These are phyloP conservation scores for Gossypium lobatum DNA, from an alignment of 441 rosid species.

Conservation along the genomic window DNA sequence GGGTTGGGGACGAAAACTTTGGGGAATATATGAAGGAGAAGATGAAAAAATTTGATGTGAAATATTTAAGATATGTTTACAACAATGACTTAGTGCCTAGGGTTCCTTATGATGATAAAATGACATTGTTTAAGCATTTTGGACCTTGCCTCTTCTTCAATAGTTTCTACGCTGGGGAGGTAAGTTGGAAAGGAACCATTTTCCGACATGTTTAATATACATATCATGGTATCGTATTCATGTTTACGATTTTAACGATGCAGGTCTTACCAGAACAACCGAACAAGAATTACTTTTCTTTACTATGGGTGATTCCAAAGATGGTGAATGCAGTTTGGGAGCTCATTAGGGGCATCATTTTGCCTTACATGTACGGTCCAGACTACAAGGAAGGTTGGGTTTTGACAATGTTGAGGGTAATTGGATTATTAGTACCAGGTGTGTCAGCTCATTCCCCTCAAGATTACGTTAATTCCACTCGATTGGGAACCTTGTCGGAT, in stretches of 20 bases:
- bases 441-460: slow-evolving; percentile 49
- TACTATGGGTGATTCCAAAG: slow-evolving; percentile 40
- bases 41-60: slow-evolving; percentile 32
- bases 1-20: slow-evolving; percentile 65
- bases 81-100: slow-evolving; percentile 75
- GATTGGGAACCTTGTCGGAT: slow-evolving; percentile 32
- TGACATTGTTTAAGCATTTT: slow-evolving; percentile 62
- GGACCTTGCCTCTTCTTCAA: slow-evolving; percentile 52
- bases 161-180: slow-evolving; percentile 55
- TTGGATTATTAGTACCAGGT: slow-evolving; percentile 61
- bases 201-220: background rate
- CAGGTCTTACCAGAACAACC: slow-evolving; percentile 60
- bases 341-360: slow-evolving; percentile 47
- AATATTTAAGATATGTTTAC: slow-evolving; percentile 55
- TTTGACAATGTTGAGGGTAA: slow-evolving; percentile 31
- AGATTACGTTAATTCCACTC: slow-evolving; percentile 54
- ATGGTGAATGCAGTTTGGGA: slow-evolving; percentile 51
- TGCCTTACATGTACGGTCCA: slow-evolving; percentile 20
- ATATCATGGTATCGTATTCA: background rate
- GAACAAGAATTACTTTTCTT: slow-evolving; percentile 58
- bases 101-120: slow-evolving; percentile 59
- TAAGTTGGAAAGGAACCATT: slow-evolving; percentile 9
- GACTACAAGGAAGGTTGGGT: slow-evolving; percentile 36
- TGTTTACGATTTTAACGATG: background rate
- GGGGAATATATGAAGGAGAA: slow-evolving; percentile 39